These are phyloP conservation scores for Cardamine chenopodiifolia DNA, from an alignment of 345 rosid species.

Conservation along the genomic window DNA sequence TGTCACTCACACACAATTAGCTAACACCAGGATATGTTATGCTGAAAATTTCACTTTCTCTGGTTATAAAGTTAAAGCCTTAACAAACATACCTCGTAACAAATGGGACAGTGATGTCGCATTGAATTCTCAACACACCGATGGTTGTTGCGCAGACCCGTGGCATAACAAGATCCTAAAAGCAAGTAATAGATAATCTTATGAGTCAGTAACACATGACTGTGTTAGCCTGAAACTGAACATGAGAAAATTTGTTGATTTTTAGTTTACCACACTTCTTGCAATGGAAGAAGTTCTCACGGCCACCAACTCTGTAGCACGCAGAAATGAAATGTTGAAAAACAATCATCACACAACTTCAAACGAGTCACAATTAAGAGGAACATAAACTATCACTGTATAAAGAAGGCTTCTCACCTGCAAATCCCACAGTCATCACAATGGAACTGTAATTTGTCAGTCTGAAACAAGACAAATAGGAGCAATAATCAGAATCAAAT, in stretches of 20 bases:
- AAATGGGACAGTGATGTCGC: conserved; percentile 97
- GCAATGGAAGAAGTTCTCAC: conserved; percentile 87
- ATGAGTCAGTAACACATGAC: background rate
- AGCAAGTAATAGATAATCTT: background rate
- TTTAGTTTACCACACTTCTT: conserved; percentile 73
- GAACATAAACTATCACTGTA: background rate
- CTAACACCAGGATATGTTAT: background rate
- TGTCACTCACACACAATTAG: background rate
- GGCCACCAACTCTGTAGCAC: conserved; percentile 79
- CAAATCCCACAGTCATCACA: conserved; percentile 98
- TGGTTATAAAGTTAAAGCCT: background rate
- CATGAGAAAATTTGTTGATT: background rate
- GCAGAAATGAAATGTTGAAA: background rate
- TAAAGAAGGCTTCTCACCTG: conserved; percentile 50
- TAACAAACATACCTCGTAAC: conserved; percentile 70
- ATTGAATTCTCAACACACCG: conserved; percentile 91
- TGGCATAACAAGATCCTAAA: conserved; percentile 82
- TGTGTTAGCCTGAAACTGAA: conserved; percentile 7
- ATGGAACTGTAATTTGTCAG: conserved; percentile 74
- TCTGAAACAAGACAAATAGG: conserved; percentile 47
- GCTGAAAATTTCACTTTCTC: background rate
- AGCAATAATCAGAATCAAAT: background rate
- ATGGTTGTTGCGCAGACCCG: conserved; percentile 68
- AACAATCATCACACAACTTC: background rate
- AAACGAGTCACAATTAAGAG: background rate